Base-by-base conservation (phyloP, 495 filamentous ascomycete genomes). In the Xylaria grammica region DNA sequence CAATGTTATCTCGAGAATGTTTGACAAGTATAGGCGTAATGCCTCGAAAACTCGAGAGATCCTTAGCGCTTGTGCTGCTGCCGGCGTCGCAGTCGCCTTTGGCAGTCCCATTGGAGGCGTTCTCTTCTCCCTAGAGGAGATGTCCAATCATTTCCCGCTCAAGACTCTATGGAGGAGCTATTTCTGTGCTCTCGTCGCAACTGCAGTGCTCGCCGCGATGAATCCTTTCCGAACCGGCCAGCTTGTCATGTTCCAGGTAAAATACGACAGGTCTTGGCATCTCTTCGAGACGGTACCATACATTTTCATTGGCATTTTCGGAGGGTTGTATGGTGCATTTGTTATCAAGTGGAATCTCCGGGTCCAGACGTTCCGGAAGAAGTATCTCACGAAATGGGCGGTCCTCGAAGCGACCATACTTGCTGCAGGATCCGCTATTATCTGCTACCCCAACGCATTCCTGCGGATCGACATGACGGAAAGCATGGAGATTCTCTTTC, bases 101-200 rank as follows among this genome's bases (percentile, higher is more conserved):
- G 95, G 95, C 24, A 97, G 93, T 79, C 95, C 95, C 0, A 99
- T 99, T 67, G 95, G 95, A 54, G 95, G 95, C 27, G 95, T 99
- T 15, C 76, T 99, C 8, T 99, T 99, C 78, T 98, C 96, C 15
- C 80, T 99, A 11, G 95, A 99, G 83, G 95, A 99, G 83, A 96
- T 99, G 88, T 96, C 95, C n/a, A 95, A 89, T 50, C 91, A 97
- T 74, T 99, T 99, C 70, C 95, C 95, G 1, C 84, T 99, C 2
- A 99, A 98, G 75, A 99, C 95, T 9, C 89, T 99, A 80, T 98
- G 96, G 95, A 84, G 95, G 65, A 96, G 92, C 71, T 99, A 98
- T 75, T 99, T 98, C 73, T 99, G 95, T 76, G 96, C 96, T 38
- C 79, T 99, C 61, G 95, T 99, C 15, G 96, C 96, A 22, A 99